phyloP scores from a whole-genome alignment of 148 eudicot genomes.

The Rhododendron kiyosumense region DNA sequence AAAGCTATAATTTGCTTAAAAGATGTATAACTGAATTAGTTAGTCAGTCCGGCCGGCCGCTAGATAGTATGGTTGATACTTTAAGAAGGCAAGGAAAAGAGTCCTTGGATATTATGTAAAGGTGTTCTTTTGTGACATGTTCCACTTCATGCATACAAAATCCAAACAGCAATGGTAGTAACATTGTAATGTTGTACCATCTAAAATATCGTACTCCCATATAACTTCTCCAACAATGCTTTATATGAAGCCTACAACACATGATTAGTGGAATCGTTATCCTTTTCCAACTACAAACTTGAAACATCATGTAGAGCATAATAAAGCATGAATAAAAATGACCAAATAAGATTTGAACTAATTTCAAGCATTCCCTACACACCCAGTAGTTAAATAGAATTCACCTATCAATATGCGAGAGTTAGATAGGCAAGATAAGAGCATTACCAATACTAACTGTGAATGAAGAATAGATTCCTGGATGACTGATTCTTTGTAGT shows the following conservation, averaged over 20 bases:
- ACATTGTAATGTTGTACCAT: background rate
- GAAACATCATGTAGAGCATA: background rate
- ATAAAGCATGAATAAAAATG: background rate
- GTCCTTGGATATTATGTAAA: background rate
- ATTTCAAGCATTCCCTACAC: background rate
- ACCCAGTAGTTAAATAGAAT: no score
- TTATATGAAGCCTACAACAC: background rate
- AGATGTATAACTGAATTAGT: background rate
- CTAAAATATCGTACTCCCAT: background rate
- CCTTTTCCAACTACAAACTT: background rate
- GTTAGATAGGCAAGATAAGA: background rate
- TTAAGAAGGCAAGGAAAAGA: background rate
- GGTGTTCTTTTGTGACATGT: background rate
- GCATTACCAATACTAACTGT: slow-evolving; percentile 3
- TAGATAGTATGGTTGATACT: background rate
- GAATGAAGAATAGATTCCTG: background rate
- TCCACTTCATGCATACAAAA: background rate
- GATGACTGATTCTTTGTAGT: background rate
- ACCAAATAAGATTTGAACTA: background rate
- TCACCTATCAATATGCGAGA: background rate
- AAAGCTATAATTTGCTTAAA: background rate
- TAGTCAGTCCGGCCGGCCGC: no score
- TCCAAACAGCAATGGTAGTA: background rate
- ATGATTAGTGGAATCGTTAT: background rate
- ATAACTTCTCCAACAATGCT: background rate